Conservation (phyloP, 2,329 filamentous ascomycete genomes). For the Pseudogymnoascus sp. region DNA sequence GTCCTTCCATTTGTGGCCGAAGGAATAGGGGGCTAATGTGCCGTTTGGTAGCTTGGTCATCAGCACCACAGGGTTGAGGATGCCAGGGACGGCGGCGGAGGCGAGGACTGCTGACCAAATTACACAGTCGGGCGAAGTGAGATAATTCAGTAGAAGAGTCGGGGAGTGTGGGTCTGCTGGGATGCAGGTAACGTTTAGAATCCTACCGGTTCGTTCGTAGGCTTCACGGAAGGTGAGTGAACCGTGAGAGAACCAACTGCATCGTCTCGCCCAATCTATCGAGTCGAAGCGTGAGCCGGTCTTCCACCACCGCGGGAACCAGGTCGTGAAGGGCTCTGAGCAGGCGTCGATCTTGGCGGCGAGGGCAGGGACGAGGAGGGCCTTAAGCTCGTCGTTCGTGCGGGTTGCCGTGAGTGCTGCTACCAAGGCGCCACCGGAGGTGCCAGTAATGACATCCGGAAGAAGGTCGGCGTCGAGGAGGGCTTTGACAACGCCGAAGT, state of each 20-base stretch:
- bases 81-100: slow-evolving; percentile 90
- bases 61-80: slow-evolving; percentile 88
- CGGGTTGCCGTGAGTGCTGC: slow-evolving; percentile 80
- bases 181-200: slow-evolving; percentile 92
- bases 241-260: slow-evolving; percentile 83
- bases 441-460: slow-evolving; percentile 92
- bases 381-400: slow-evolving; percentile 83
- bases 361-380: slow-evolving; percentile 78
- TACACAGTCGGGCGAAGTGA: slow-evolving; percentile 91
- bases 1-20: slow-evolving; percentile 99
- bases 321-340: slow-evolving; percentile 64
- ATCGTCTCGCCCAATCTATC: slow-evolving; percentile 78
- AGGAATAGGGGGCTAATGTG: slow-evolving; percentile 77
- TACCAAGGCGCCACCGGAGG: slow-evolving; percentile 85
- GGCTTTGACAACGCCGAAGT: slow-evolving; percentile 86
- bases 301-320: slow-evolving; percentile 78
- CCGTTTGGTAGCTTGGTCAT: slow-evolving; percentile 80
- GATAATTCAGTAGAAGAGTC: slow-evolving; percentile 87
- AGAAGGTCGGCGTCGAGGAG: slow-evolving; percentile 77
- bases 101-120: slow-evolving; percentile 96
- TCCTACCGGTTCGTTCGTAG: slow-evolving; percentile 85
- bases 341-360: slow-evolving; percentile 79
- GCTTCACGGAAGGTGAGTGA: slow-evolving; percentile 93
- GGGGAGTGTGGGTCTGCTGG: slow-evolving; percentile 88
- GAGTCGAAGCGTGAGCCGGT: slow-evolving; percentile 93